Conservation (phyloP, 106 monocot species). For the Narthecium ossifragum region DNA sequence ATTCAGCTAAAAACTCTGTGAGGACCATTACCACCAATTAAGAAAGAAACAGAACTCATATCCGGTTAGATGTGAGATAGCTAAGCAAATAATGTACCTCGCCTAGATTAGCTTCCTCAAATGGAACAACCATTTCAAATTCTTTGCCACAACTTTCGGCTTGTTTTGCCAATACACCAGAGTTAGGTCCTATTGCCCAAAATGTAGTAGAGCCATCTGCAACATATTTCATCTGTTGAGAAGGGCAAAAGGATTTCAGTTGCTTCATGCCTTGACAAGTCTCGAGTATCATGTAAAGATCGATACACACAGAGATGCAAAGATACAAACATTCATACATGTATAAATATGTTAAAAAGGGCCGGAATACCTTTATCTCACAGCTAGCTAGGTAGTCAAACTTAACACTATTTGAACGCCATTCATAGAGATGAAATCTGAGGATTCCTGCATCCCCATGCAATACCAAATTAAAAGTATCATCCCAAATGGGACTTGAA, state of each 20-base stretch:
- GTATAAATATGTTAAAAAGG: too few species aligned
- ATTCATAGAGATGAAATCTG: conserved; percentile 79
- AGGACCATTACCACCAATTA: too few species aligned
- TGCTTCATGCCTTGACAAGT: neutral
- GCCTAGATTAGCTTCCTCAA: conserved; percentile 63
- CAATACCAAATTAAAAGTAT: conserved; percentile 77
- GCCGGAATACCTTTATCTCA: conserved; percentile 94
- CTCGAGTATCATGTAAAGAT: too few species aligned
- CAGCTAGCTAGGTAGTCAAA: conserved; percentile 74
- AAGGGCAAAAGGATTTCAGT: neutral
- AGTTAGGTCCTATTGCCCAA: conserved; percentile 80
- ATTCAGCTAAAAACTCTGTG: too few species aligned
- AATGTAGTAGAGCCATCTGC: conserved; percentile 87
- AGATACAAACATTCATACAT: too few species aligned
- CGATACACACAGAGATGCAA: too few species aligned
- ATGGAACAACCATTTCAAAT: conserved; percentile 83
- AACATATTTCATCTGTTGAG: conserved; percentile 79
- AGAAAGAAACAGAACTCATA: too few species aligned
- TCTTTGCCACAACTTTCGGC: conserved; percentile 62
- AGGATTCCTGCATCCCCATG: conserved; percentile 67
- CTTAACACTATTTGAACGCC: conserved; percentile 51
- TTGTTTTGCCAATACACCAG: conserved; percentile 67
- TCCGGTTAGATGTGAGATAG: too few species aligned
- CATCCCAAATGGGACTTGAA: conserved; percentile 60
- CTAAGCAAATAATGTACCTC: conserved; percentile 38